A percentile compares a stretch with the other conserved stretches of the same genome.
Evolutionary conservation across 208 protist genomes (phyloP).

Genomic region (Leishmania tropica): DNA sequence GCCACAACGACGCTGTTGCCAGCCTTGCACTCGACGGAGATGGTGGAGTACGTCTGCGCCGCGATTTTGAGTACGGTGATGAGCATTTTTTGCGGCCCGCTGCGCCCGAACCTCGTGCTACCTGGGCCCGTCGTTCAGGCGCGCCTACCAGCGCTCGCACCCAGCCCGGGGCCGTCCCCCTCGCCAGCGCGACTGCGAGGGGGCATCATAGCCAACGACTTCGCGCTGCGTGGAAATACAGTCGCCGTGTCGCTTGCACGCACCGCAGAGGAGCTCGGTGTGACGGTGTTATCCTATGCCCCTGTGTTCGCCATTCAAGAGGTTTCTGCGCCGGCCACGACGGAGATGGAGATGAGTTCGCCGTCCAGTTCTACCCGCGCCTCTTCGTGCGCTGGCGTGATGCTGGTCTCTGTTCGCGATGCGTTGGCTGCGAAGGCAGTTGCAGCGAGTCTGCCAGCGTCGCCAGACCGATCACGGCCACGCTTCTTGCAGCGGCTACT

Average conservation of each 20-base stretch:
- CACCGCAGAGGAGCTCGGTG: constrained; percentile 79
- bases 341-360: neutral
- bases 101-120: constrained; percentile 33
- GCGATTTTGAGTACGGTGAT: constrained; percentile 53
- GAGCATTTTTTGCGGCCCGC: constrained; percentile 57
- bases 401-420: constrained; percentile 24
- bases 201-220: constrained; percentile 48
- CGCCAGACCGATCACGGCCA: neutral
- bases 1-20: constrained; percentile 54
- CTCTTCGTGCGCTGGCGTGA: constrained; percentile 4
- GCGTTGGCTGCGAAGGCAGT: constrained; percentile 7
- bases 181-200: constrained; percentile 23
- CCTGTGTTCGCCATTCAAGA: constrained; percentile 34
- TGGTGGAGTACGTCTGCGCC: constrained; percentile 50
- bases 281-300: constrained; percentile 64
- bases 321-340: neutral
- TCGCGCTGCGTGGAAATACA: constrained; percentile 41
- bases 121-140: constrained; percentile 13
- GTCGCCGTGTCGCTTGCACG: constrained; percentile 53
- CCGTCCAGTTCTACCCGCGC: neutral
- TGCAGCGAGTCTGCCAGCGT: neutral
- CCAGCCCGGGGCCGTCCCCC: neutral
- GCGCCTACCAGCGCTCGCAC: constrained; percentile 30
- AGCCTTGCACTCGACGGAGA: constrained; percentile 58
- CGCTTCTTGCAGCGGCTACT: constrained; percentile 1